These are phyloP conservation scores for Xerocomellus chrysenteron DNA, from an alignment of 768 basidiomycete species.

Conservation along the genomic window DNA sequence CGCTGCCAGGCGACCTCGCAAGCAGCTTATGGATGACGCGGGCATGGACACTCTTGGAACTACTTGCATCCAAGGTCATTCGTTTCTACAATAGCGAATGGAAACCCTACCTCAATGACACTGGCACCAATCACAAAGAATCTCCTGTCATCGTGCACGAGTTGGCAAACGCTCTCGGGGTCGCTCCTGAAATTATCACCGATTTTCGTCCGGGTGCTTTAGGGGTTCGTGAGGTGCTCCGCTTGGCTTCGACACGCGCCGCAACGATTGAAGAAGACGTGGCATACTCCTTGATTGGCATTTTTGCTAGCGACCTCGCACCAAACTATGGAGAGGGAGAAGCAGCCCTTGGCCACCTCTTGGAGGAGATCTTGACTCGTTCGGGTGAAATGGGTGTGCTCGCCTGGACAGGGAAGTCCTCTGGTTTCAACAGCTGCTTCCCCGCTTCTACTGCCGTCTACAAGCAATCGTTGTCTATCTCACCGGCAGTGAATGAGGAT, in stretches of 20 bases:
- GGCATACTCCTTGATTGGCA: constrained; percentile 9
- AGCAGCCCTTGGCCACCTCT: constrained; percentile 8
- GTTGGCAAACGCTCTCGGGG: constrained; percentile 1
- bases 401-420: constrained; percentile 5
- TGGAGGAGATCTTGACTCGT: constrained; percentile 6
- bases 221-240: constrained; percentile 1
- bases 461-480: background rate
- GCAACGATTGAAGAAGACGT: constrained; percentile 6
- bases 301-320: constrained; percentile 2
- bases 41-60: constrained; percentile 13
- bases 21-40: constrained; percentile 10
- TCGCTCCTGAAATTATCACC: constrained; percentile 7
- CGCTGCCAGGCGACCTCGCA: constrained; percentile 1
- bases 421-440: constrained; percentile 8
- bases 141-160: constrained; percentile 6
- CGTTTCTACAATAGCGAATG: constrained; percentile 11
- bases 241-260: constrained; percentile 7
- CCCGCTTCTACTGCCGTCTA: constrained; percentile 3
- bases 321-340: constrained; percentile 12
- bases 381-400: constrained; percentile 3
- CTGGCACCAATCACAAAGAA: constrained; percentile 8
- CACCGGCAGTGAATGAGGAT: background rate
- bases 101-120: constrained; percentile 8
- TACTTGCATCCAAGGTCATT: constrained; percentile 11
- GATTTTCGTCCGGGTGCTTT: constrained; percentile 2